Conservation (phyloP, 805 yeast genomes). For the Candida glaebosa region DNA sequence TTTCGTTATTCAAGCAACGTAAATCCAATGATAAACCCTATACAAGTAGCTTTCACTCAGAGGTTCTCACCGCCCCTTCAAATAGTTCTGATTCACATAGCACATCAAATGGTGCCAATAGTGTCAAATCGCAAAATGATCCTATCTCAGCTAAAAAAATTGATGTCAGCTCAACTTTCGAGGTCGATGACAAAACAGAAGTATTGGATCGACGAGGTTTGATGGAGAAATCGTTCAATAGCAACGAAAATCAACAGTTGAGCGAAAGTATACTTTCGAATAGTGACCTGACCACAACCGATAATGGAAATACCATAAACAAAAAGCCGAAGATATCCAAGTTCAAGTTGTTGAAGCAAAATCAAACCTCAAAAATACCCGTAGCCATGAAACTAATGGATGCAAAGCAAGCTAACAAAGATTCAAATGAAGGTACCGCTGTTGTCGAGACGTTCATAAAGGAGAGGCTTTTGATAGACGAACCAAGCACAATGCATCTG, state of each 20-base stretch:
- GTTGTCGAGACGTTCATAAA: no score
- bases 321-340: no score
- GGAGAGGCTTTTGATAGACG: no score
- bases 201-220: background rate
- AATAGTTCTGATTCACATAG: background rate
- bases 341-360: background rate
- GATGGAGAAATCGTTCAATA: slow-evolving; percentile 1
- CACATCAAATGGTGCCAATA: background rate
- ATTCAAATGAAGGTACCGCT: no score
- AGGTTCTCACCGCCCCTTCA: background rate
- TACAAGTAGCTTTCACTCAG: background rate
- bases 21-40: background rate
- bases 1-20: slow-evolving; percentile 13
- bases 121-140: background rate
- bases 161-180: slow-evolving; percentile 2
- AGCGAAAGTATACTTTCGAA: no score
- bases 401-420: no score
- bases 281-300: no score
- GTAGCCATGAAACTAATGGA: no score
- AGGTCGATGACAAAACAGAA: background rate
- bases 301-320: no score
- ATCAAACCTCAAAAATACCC: background rate
- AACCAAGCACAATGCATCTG: no score
- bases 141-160: background rate
- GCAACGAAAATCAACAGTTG: no score